These are phyloP conservation scores for Kodamaea fukazawae DNA, from an alignment of 805 yeast genomes.

Conservation along the genomic window DNA sequence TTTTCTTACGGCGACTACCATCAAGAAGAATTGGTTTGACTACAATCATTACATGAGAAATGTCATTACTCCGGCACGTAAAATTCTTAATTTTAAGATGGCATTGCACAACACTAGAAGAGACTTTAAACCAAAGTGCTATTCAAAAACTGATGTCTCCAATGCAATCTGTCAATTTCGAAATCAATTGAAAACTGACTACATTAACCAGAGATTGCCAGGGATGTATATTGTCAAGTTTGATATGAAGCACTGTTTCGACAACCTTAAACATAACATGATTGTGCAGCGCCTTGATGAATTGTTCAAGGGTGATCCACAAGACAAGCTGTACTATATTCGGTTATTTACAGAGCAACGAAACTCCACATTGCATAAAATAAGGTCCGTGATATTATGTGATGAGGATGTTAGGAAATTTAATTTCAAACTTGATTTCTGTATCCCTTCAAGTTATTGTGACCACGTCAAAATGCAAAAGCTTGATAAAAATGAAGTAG, in stretches of 20 bases:
- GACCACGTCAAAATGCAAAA: conserved; percentile 33
- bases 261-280: conserved; percentile 55
- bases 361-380: conserved; percentile 7
- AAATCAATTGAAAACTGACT: background rate
- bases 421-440: background rate
- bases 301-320: conserved; percentile 24
- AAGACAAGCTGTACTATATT: conserved; percentile 18
- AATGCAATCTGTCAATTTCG: conserved; percentile 6
- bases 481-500: conserved; percentile 43
- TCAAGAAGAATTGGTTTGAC: conserved; percentile 31
- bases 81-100: conserved; percentile 21
- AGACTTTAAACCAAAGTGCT: conserved; percentile 26
- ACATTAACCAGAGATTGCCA: no score
- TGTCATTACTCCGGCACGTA: conserved; percentile 44
- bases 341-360: conserved; percentile 15
- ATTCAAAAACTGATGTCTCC: conserved; percentile 48
- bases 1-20: conserved; percentile 9
- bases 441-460: conserved; percentile 14
- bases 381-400: conserved; percentile 14
- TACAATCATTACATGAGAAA: conserved; percentile 34
- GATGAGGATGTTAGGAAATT: conserved; percentile 11
- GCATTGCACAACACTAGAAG: conserved; percentile 10
- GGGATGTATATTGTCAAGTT: conserved; percentile 57
- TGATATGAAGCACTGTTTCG: conserved; percentile 78
- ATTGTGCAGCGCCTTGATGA: conserved; percentile 32